Evolutionary conservation across 2,329 filamentous ascomycete species (phyloP).

Genomic region (Fusarium haematococcum): DNA sequence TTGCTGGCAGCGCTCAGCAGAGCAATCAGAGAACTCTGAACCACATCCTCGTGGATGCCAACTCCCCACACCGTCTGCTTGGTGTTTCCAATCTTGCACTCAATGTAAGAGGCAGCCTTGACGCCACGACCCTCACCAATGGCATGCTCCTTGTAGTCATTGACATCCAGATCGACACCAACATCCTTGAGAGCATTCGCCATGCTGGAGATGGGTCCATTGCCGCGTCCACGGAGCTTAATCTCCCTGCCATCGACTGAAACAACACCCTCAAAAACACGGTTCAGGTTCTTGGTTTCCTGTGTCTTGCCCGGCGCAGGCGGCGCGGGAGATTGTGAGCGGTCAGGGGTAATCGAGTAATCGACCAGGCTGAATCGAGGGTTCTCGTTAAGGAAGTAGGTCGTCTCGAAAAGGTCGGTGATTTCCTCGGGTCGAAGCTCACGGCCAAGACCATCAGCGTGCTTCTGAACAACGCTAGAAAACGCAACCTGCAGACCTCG

Average conservation of each 20-base stretch:
- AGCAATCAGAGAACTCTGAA: slow-evolving; percentile 85
- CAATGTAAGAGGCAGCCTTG: slow-evolving; percentile 93
- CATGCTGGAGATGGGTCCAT: slow-evolving; percentile 88
- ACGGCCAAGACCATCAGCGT: not conserved
- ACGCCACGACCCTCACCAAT: slow-evolving; percentile 82
- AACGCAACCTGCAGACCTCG: not conserved
- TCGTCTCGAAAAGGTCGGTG: not conserved
- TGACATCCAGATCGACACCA: slow-evolving; percentile 87
- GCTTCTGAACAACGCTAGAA: not conserved
- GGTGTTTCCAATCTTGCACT: slow-evolving; percentile 78
- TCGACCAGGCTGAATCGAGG: not conserved
- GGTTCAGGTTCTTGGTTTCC: not conserved
- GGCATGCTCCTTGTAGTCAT: slow-evolving; percentile 82
- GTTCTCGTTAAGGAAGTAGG: not conserved
- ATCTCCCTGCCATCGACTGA: slow-evolving; percentile 84
- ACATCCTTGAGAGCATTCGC: slow-evolving; percentile 82
- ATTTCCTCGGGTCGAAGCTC: not conserved
- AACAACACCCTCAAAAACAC: slow-evolving; percentile 88
- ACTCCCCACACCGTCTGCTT: slow-evolving; percentile 87
- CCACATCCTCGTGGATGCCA: slow-evolving; percentile 91
- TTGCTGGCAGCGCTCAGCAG: slow-evolving; percentile 87
- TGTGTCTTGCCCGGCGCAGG: not conserved
- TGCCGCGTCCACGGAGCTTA: slow-evolving; percentile 81
- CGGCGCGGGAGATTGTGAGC: not conserved
- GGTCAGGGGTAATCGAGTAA: slow-evolving; percentile 1